Conservation (phyloP, 2,329 filamentous ascomycete genomes). For the Fusarium lyarnte region DNA sequence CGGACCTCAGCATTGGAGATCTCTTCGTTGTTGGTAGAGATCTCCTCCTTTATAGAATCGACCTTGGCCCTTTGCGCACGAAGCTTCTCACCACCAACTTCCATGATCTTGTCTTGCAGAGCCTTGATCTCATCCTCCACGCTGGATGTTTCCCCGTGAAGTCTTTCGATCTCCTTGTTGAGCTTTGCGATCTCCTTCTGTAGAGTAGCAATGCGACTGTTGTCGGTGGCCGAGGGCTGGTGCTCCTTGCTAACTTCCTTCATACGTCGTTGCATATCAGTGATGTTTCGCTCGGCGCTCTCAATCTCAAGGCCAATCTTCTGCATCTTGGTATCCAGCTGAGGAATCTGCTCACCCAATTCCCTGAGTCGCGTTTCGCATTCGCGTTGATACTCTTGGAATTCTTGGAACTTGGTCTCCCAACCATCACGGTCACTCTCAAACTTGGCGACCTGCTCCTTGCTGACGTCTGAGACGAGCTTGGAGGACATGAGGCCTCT, state of each 20-base stretch:
- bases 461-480: constrained; percentile 84
- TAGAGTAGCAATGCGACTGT: constrained; percentile 75
- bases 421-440: constrained; percentile 87
- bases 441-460: constrained; percentile 87
- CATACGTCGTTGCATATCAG: constrained; percentile 84
- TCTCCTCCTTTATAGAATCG: constrained; percentile 86
- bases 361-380: constrained; percentile 78
- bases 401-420: constrained; percentile 83
- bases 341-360: constrained; percentile 80
- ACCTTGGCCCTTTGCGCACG: constrained; percentile 91
- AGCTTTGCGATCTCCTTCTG: constrained; percentile 81
- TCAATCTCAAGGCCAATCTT: constrained; percentile 91
- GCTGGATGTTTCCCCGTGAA: constrained; percentile 85
- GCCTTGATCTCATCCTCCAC: constrained; percentile 93
- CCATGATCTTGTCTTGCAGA: constrained; percentile 97
- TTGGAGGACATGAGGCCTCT: constrained; percentile 98
- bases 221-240: constrained; percentile 82
- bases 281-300: constrained; percentile 84
- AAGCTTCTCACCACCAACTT: constrained; percentile 93
- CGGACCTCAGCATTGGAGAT: constrained; percentile 87
- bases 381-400: constrained; percentile 85
- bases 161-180: constrained; percentile 79
- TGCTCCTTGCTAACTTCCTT: constrained; percentile 86
- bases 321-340: constrained; percentile 88
- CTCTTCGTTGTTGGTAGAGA: constrained; percentile 81